Evolutionary conservation across 345 rosid species (phyloP).

Genomic region (Hypericum perforatum): DNA sequence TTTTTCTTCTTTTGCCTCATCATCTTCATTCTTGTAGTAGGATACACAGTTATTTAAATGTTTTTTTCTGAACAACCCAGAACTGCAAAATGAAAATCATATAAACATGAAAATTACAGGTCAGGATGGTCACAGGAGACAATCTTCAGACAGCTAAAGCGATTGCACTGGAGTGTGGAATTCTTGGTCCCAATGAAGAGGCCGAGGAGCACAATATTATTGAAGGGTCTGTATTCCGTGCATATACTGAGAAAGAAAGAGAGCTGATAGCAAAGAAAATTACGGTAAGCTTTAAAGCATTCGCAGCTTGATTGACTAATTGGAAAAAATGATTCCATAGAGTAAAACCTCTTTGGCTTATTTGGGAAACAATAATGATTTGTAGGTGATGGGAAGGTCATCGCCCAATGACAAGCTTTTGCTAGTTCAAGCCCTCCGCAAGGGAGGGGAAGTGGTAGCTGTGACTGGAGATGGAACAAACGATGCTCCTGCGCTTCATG

Average conservation of each 20-base stretch:
- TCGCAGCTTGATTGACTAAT: background rate
- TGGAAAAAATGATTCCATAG: background rate
- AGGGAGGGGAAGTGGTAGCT: conserved; percentile 22
- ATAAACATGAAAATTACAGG: conserved; percentile 27
- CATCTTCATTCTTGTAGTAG: background rate
- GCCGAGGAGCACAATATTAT: conserved; percentile 7
- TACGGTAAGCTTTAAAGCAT: conserved; percentile 37
- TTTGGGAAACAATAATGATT: conserved; percentile 4
- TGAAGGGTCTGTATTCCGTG: conserved; percentile 21
- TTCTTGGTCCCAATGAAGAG: conserved; percentile 4
- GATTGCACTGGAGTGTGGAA: conserved; percentile 21
- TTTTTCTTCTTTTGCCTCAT: background rate
- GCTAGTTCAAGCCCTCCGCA: conserved; percentile 19
- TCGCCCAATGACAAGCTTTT: conserved; percentile 21
- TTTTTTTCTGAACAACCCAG: conserved; percentile 7
- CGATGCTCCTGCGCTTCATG: conserved; percentile 22
- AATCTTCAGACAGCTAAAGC: conserved; percentile 25
- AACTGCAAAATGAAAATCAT: no score
- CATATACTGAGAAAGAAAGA: conserved; percentile 17
- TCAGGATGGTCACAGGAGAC: conserved; percentile 27
- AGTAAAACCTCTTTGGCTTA: conserved; percentile 5
- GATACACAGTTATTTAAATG: background rate
- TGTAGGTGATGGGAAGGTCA: conserved; percentile 25
- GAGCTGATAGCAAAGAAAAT: conserved; percentile 15
- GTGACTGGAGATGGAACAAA: conserved; percentile 26